Base-by-base conservation (phyloP, 345 rosid species). In the Hypericum androsaemum region DNA sequence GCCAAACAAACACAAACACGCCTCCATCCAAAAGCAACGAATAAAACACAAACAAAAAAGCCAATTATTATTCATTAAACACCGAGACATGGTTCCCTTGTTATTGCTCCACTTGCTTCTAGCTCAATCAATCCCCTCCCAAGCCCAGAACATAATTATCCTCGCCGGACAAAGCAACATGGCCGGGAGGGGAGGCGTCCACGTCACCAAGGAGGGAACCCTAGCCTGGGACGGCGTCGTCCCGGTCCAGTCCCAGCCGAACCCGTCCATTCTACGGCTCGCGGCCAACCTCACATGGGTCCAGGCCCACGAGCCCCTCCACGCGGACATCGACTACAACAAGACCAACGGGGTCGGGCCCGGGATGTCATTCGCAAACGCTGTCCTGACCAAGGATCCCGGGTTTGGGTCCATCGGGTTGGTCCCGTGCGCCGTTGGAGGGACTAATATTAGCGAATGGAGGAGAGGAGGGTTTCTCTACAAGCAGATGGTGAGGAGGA, bases 81-180 rank as follows among this genome's bases (percentile, higher is more conserved):
- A 22, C 32, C 2, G 4, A 22, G 32, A 22, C 32, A 22, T 22
- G 32, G 4, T 22, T 22, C 32, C 32, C 32, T 22, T 22, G 32
- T 45, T 64, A 5, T 16, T 46, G 16, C 4, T 57, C 12, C 14
- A 45, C 28, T 12, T 22, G 22, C 57, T 64, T 52, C 13, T 45
- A 3, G 7, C 35, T 32, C 54, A 58, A 32, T 41, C 50, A 17
- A 17, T 0, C 8, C 22, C 7, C n/a, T 6, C 35, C 0, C 15
- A 6, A 7, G 53, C 65, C 38, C 32, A 36, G 10, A 56, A 60
- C 61, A 45, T 66, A 17, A 60, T 55, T 32, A 66, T 66, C 39
- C 58, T 66, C 3, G 71, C 71, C 35, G 71, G 71, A 12, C 71
- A 66, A 44, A 66, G 71, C 65, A 66, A 66, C 58, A 66, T 66